These are phyloP conservation scores for Daldinia sp. DNA, from an alignment of 2,329 filamentous ascomycete species.

Conservation along the genomic window DNA sequence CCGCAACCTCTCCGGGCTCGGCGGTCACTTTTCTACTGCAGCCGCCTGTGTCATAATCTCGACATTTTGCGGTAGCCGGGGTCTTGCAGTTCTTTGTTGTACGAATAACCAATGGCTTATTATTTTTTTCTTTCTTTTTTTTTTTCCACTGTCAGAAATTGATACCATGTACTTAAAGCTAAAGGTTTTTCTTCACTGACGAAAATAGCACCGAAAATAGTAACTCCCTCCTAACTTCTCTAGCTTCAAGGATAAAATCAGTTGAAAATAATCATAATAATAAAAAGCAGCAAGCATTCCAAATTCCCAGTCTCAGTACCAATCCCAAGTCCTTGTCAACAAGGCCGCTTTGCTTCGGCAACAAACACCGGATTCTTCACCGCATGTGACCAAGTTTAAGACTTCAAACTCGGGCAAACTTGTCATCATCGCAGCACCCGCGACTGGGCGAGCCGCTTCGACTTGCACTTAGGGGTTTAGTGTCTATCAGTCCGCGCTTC, in stretches of 20 bases:
- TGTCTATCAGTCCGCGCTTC: constrained; percentile 45
- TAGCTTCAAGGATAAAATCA: background rate
- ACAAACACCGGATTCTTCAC: constrained; percentile 36
- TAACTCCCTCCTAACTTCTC: background rate
- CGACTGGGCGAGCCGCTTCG: constrained; percentile 56
- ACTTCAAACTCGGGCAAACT: constrained; percentile 34
- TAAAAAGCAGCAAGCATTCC: background rate
- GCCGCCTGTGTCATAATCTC: constrained; percentile 33
- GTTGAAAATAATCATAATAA: background rate
- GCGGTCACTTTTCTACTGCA: constrained; percentile 40
- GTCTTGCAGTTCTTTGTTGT: constrained; percentile 2
- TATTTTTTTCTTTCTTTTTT: background rate
- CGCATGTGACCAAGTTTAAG: constrained; percentile 47
- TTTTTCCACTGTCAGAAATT: background rate
- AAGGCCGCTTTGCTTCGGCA: constrained; percentile 49
- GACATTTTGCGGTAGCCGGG: constrained; percentile 7
- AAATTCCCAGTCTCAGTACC: background rate
- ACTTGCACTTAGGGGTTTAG: constrained; percentile 72
- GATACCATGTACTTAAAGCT: background rate
- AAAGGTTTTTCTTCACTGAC: background rate
- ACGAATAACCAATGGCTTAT: constrained; percentile 16
- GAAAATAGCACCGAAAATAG: background rate
- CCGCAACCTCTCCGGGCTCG: constrained; percentile 45
- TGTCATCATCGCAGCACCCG: constrained; percentile 41
- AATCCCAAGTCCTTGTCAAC: constrained; percentile 27